These are phyloP conservation scores for Barbarea vulgaris DNA, from an alignment of 345 rosid genomes.

Conservation along the genomic window DNA sequence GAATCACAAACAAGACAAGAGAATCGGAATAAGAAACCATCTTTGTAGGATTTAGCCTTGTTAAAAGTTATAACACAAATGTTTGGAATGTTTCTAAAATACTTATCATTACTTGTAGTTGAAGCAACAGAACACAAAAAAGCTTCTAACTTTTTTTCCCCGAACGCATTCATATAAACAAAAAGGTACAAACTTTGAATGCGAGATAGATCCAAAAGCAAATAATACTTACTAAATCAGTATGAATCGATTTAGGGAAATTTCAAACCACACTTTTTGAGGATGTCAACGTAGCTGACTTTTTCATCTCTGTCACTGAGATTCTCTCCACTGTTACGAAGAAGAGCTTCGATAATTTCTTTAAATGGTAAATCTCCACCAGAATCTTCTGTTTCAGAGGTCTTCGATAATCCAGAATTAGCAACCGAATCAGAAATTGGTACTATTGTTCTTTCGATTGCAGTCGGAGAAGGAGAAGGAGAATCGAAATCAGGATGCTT, in stretches of 20 bases:
- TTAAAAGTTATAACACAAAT: not conserved
- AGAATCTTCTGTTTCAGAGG: not conserved
- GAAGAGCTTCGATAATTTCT: slow-evolving; percentile 28
- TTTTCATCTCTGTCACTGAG: not conserved
- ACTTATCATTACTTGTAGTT: slow-evolving; percentile 15
- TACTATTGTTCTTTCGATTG: not conserved
- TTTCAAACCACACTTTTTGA: not conserved
- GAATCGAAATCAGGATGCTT: not conserved
- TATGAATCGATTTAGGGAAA: not conserved
- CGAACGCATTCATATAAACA: slow-evolving; percentile 11
- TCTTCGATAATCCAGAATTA: not conserved
- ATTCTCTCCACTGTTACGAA: slow-evolving; percentile 30
- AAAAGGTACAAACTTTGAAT: slow-evolving; percentile 13
- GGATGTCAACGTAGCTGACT: slow-evolving; percentile 16
- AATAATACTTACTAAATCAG: slow-evolving; percentile 13
- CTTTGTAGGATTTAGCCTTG: slow-evolving; percentile 4
- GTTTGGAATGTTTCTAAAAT: not conserved
- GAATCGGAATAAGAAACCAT: not conserved
- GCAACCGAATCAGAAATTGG: not conserved
- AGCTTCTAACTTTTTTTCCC: not conserved
- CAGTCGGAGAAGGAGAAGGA: not conserved
- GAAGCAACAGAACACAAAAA: not conserved
- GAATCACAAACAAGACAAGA: not conserved
- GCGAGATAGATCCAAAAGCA: not conserved
- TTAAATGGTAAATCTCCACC: slow-evolving; percentile 10